Conservation (phyloP, 805 yeast genomes). For the Candida dendrica region DNA sequence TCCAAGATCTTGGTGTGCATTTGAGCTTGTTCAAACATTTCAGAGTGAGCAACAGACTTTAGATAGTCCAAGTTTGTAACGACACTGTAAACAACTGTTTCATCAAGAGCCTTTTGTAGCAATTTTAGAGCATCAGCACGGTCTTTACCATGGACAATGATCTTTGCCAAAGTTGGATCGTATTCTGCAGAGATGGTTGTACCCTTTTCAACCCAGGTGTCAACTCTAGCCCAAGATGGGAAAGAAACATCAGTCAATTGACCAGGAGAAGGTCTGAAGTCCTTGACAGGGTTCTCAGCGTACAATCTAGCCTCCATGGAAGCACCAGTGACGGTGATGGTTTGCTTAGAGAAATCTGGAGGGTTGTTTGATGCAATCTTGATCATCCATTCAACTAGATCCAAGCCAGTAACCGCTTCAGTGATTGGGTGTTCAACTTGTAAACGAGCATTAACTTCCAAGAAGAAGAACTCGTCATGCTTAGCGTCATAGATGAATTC, state of each 20-base stretch:
- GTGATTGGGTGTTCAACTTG: slow-evolving; percentile 98
- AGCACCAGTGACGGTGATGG: slow-evolving; percentile 67
- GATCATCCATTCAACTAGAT: slow-evolving; percentile 96
- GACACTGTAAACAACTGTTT: slow-evolving; percentile 85
- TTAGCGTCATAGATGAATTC: slow-evolving; percentile 87
- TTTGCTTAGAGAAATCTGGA: slow-evolving; percentile 59
- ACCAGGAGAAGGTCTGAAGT: slow-evolving; percentile 94
- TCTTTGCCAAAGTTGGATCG: slow-evolving; percentile 94
- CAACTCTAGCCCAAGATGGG: slow-evolving; percentile 90
- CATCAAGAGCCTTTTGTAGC: slow-evolving; percentile 73
- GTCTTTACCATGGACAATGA: slow-evolving; percentile 88
- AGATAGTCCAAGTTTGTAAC: slow-evolving; percentile 86
- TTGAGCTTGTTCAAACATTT: slow-evolving; percentile 75
- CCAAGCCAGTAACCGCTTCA: slow-evolving; percentile 90
- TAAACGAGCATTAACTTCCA: slow-evolving; percentile 93
- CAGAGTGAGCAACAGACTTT: slow-evolving; percentile 74
- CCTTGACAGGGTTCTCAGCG: slow-evolving; percentile 95
- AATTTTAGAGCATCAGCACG: slow-evolving; percentile 78
- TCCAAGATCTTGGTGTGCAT: slow-evolving; percentile 88
- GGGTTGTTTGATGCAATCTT: slow-evolving; percentile 84
- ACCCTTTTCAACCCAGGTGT: slow-evolving; percentile 90
- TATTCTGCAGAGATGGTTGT: slow-evolving; percentile 85
- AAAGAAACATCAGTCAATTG: slow-evolving; percentile 77
- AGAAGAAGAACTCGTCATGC: slow-evolving; percentile 85
- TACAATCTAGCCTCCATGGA: slow-evolving; percentile 95